Evolutionary conservation across 257 asterid genomes (phyloP).

Genomic region (Penstemon davidsonii): DNA sequence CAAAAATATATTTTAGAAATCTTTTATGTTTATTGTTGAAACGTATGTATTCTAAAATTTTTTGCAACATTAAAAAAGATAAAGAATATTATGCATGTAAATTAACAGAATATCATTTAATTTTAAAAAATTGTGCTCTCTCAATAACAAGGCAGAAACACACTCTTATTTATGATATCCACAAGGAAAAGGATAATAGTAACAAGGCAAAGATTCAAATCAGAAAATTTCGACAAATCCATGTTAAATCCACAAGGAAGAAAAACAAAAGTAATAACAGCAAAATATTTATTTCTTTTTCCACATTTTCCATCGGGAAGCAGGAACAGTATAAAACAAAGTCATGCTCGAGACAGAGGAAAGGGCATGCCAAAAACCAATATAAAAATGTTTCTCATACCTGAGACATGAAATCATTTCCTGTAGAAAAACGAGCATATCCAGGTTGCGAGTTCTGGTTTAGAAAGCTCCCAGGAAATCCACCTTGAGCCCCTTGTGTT

Average conservation of each 20-base stretch:
- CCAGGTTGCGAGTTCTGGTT: conserved; percentile 94
- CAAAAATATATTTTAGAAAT: not conserved
- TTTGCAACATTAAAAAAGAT: not conserved
- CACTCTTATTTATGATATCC: not conserved
- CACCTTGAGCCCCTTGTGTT: conserved; percentile 87
- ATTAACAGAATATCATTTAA: not conserved
- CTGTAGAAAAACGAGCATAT: conserved; percentile 77
- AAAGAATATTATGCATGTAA: not conserved
- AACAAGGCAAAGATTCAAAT: not conserved
- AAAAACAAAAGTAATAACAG: not conserved
- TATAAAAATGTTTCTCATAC: conserved; percentile 39
- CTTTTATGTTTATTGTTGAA: not conserved
- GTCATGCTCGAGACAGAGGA: not conserved
- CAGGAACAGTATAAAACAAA: conserved; percentile 10
- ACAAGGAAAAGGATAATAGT: not conserved
- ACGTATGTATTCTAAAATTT: not conserved
- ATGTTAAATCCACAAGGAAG: not conserved
- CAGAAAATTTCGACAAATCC: not conserved
- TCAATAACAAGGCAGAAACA: conserved; percentile 1
- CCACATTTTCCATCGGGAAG: not conserved
- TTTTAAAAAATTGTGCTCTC: not conserved
- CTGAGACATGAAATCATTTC: conserved; percentile 99
- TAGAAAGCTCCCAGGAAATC: conserved; percentile 76
- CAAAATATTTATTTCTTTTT: not conserved
- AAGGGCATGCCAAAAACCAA: conserved; percentile 6